phyloP scores from a whole-genome alignment of 2,329 filamentous ascomycete genomes.

The Phoma sp. region DNA sequence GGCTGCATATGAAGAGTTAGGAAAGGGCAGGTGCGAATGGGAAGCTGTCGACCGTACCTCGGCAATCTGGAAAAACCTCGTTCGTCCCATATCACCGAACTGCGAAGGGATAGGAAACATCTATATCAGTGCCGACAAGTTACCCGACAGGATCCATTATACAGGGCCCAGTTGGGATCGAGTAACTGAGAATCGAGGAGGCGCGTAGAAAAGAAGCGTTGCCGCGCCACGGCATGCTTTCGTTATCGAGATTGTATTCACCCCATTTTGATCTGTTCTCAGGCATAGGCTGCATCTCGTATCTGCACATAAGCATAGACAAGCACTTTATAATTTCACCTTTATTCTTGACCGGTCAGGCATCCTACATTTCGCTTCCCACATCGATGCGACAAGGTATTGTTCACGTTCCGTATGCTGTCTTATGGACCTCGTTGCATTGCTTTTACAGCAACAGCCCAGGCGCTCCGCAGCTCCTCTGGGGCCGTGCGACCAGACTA shows the following conservation, averaged over 20 bases:
- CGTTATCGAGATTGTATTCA: constrained; percentile 1
- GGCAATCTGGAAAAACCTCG: background rate
- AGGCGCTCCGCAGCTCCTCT: background rate
- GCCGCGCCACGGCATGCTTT: background rate
- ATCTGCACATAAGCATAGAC: constrained; percentile 15
- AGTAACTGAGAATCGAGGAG: background rate
- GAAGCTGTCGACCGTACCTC: background rate
- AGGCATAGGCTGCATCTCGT: constrained; percentile 6
- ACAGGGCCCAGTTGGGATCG: background rate
- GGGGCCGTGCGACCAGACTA: background rate
- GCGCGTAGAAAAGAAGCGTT: background rate
- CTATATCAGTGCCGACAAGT: no score
- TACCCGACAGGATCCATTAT: no score
- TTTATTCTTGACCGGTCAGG: background rate
- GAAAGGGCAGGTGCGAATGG: constrained; percentile 1
- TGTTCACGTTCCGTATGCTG: background rate
- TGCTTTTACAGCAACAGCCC: background rate
- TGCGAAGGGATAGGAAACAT: no score
- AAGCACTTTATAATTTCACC: constrained; percentile 6
- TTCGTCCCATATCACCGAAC: no score
- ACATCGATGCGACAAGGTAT: background rate
- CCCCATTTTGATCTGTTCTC: background rate
- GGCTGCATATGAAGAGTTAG: background rate
- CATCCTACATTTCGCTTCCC: background rate
- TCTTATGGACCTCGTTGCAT: background rate